Percentiles rank a stretch among this genome's conserved stretches.
Conservation (phyloP, 345 rosid species). For the Excoecaria agallocha region DNA sequence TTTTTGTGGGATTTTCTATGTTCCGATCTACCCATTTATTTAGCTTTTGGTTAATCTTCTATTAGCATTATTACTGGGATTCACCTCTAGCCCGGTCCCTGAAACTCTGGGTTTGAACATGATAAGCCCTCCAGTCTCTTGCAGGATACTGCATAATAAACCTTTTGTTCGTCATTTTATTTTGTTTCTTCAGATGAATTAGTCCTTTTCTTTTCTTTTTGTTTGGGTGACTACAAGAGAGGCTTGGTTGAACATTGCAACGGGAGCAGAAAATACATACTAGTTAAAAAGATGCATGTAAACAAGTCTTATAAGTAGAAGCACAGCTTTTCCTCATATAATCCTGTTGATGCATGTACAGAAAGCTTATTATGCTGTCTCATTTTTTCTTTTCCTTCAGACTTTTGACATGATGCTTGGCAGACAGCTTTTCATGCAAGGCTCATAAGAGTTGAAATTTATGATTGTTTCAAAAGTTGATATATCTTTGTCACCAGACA, state of each 20-base stretch:
- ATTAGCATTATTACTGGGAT: neutral
- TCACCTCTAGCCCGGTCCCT: neutral
- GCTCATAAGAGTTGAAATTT: constrained; percentile 10
- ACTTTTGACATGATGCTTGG: constrained; percentile 11
- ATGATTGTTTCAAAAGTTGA: constrained; percentile 19
- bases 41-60: neutral
- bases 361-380: neutral
- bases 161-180: neutral
- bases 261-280: neutral
- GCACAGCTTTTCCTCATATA: constrained; percentile 12
- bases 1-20: neutral
- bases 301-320: neutral
- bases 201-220: neutral
- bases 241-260: neutral
- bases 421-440: neutral
- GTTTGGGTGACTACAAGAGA: neutral
- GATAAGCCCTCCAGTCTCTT: too few relatives aligned
- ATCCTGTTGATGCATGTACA: neutral
- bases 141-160: neutral
- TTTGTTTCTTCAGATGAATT: neutral
- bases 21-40: neutral
- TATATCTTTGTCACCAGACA: constrained; percentile 8
- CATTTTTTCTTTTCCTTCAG: neutral
- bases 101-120: neutral
- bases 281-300: neutral